These are phyloP conservation scores for Pseudoscleropodium purum DNA, from an alignment of 225 moss, liverwort and hornwort species.

Conservation along the genomic window DNA sequence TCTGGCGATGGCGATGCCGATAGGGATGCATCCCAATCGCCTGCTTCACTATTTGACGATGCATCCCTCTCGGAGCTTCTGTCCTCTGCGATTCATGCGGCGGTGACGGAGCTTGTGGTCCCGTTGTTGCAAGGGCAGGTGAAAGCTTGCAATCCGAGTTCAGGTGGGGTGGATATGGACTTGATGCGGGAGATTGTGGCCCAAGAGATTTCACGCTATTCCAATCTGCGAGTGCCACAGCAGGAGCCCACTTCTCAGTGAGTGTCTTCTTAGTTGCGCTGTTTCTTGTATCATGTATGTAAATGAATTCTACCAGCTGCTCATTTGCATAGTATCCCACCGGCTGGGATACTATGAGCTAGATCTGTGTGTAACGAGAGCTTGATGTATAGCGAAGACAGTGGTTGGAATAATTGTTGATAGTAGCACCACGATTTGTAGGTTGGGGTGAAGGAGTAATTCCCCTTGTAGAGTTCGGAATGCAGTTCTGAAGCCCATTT, in stretches of 20 bases:
- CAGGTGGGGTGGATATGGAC: conserved; percentile 32
- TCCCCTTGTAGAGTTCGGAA: background rate
- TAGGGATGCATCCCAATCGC: background rate
- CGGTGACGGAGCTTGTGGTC: conserved; percentile 59
- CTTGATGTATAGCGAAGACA: background rate
- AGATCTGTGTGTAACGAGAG: background rate
- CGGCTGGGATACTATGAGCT: background rate
- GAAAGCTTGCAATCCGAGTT: background rate
- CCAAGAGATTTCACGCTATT: conserved; percentile 59
- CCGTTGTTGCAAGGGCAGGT: conserved; percentile 52
- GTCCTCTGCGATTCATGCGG: conserved; percentile 59
- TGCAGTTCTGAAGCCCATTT: background rate
- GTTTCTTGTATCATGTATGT: background rate
- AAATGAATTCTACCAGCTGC: background rate
- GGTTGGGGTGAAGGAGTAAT: background rate
- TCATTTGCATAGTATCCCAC: background rate
- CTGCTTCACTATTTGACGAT: background rate
- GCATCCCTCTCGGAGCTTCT: conserved; percentile 34
- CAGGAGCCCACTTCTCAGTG: background rate
- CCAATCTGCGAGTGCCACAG: background rate
- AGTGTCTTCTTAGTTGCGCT: background rate
- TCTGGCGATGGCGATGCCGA: background rate
- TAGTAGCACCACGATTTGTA: background rate
- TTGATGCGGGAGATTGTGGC: conserved; percentile 66
- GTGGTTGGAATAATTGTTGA: background rate